Evolutionary conservation across 2,329 filamentous ascomycete genomes (phyloP), one percentile per base, ranked within the genome.

Genomic region (Meredithiella fracta): DNA sequence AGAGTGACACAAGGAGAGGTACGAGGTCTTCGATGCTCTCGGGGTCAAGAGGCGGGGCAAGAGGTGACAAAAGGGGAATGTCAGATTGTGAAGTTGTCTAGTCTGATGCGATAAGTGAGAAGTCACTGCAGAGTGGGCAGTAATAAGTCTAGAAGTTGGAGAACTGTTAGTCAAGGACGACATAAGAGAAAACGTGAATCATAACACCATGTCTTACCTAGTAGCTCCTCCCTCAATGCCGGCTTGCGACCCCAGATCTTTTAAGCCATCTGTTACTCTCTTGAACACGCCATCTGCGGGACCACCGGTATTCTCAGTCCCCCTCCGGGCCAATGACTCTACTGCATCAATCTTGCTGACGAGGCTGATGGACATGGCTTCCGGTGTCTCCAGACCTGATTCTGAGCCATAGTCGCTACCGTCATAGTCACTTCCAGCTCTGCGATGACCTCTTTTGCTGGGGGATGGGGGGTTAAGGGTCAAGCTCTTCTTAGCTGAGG

Each of bases 61-160:
- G 72, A 0, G 85, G 85, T 14, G 83, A 85, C 60, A 87, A 74
- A 22, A 91, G 70, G 29, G 78, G 61, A 85, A 86, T 1, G 82
- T 78, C 34, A 91, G 73, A 58, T 81, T 83, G 62, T 89, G 85
- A 8, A 92, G 72, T 60, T 82, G 80, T 55, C 85, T 83, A 52
- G 84, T 83, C 68, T 91, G 85, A 66, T 88, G 82, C 14, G 76
- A 74, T 47, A 91, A 72, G 64, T 92, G 84, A 20, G 84, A 84
- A 50, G 85, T 82, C 51, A 89, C 71, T 14, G 85, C 83, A 26
- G 83, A 79, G 66, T 88, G 83, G 34, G 85, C 82, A 47, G 84
- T 88, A 65, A 86, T 85, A 60, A 88, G 71, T 64, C 84, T 89
- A 62, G 9, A 3, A 50, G 15, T 50, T n/a, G 15, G 1, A 22